A percentile compares a stretch with the other conserved stretches of the same genome.
These are phyloP conservation scores for Torulaspora pretoriensis DNA, from an alignment of 1,139 yeast genomes.

Conservation along the genomic window DNA sequence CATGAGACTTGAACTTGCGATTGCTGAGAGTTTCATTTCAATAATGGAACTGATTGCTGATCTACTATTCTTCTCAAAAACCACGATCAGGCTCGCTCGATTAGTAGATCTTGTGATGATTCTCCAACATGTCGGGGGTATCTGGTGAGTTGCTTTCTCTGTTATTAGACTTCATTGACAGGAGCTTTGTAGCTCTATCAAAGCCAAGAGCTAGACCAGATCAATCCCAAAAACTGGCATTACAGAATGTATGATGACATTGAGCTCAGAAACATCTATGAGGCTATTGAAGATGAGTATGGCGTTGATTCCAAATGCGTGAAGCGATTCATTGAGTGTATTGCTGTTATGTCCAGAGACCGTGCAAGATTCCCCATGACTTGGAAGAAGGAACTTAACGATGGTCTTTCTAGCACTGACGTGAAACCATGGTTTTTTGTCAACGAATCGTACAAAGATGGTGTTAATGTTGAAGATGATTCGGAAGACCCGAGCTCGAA, in stretches of 20 bases:
- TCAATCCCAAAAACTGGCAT: constrained; percentile 48
- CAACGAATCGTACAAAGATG: constrained; percentile 46
- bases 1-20: constrained; percentile 46
- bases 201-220: constrained; percentile 60
- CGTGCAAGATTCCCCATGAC: constrained; percentile 58
- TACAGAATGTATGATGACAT: constrained; percentile 51
- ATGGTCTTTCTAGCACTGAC: constrained; percentile 43
- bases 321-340: constrained; percentile 36
- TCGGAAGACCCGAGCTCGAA: constrained; percentile 45
- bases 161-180: constrained; percentile 45
- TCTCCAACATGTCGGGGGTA: constrained; percentile 38
- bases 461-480: constrained; percentile 49
- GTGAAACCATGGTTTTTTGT: constrained; percentile 54
- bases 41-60: constrained; percentile 54
- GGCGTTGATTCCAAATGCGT: constrained; percentile 37
- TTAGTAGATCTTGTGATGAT: constrained; percentile 49
- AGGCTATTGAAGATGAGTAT: constrained; percentile 37
- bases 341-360: constrained; percentile 47
- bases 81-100: constrained; percentile 55
- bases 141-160: constrained; percentile 48
- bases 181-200: constrained; percentile 58
- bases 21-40: constrained; percentile 39
- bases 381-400: constrained; percentile 45
- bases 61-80: constrained; percentile 54
- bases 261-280: constrained; percentile 44